Evolutionary conservation across 345 rosid species (phyloP), one percentile per base, ranked within the genome.

Genomic region (Hypericum perforatum): DNA sequence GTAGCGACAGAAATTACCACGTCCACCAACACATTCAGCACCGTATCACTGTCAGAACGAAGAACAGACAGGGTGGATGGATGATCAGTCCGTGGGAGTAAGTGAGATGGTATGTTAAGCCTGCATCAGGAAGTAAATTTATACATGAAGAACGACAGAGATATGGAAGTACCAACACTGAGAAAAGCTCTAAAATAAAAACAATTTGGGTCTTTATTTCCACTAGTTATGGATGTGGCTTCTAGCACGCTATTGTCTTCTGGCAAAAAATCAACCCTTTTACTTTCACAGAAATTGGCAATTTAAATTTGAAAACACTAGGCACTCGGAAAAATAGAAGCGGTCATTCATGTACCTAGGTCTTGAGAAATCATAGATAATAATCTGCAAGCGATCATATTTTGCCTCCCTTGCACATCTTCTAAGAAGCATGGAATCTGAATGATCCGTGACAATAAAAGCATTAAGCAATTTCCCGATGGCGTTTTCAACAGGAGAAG

Each of bases 1-100:
- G 16, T 48, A 53, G 42, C 38, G 6, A 11, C 43, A 36, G 43
- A 67, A 29, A 62, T 74, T 79, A 92, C 98, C 95, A 78, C 58
- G 62, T 92, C 98, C 71, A 92, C 88, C 71, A 92, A 74, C 54
- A 92, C 98, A 68, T 92, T 92, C 40, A 81, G 56, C 56, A 92
- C 85, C 6, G 95, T 88, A 59, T 77, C 80, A 64, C 73, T 81
- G 58, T 85, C 90, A 45, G 92, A 75, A 41, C 69, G 73, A 49
- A 92, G 37, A 62, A 82, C 80, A 60, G 89, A 81, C 14, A 80
- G 76, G 58, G 85, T 73, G 37, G 98, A 88, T 37, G 95, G 95
- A 60, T 83, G 89, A 50, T 69, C 76, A 45, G 95, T 92, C 67
- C 71, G 87, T 12, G 98, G 98, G 68, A 83, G 77, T 82, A 78